These are phyloP conservation scores for Helianthus annuus DNA, from an alignment of 129 eudicot genomes.

Conservation along the genomic window HanXRQr2.0-SUNRISE NC_035433.2:9658673-9659172, in stretches of 20 bases:
- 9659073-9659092: slow-evolving; percentile 6
- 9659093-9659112: neutral
- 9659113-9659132: neutral
- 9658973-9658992: neutral
- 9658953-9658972: slow-evolving; percentile 6
- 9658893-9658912: neutral
- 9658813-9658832: neutral
- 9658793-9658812: neutral
- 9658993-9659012: neutral
- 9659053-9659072: neutral
- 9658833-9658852: neutral
- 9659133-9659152: neutral
- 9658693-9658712: neutral
- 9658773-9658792: slow-evolving; percentile 11
- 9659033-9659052: slow-evolving; percentile 1
- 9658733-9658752: neutral
- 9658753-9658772: neutral
- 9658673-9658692: neutral
- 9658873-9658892: neutral
- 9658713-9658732: neutral
- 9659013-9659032: neutral
- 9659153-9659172: neutral
- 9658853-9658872: neutral
- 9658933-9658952: neutral
- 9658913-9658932: neutral